phyloP scores from a whole-genome alignment of 352 stramenopile genomes.

The Pythium dissotocum region DNA sequence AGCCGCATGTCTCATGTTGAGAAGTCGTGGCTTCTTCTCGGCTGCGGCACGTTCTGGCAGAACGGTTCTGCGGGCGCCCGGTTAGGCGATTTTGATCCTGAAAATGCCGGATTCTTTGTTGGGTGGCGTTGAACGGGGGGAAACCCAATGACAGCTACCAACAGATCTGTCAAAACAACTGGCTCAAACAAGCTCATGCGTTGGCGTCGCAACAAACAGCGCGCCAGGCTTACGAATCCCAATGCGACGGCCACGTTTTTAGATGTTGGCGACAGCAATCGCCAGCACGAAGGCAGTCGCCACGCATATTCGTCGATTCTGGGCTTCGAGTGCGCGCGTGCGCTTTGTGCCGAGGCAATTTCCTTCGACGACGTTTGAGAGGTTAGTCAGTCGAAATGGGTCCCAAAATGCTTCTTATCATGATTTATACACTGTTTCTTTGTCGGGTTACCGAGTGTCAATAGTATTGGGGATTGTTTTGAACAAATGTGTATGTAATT shows the following conservation, averaged over 20 bases:
- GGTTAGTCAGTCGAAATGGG: neutral
- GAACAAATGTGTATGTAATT: neutral
- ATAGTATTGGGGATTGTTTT: neutral
- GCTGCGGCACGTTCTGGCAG: neutral
- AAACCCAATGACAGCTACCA: neutral
- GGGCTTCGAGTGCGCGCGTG: too few relatives aligned
- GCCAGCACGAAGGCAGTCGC: too few relatives aligned
- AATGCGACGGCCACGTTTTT: neutral
- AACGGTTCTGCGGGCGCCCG: neutral
- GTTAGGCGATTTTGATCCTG: neutral
- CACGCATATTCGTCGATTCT: too few relatives aligned
- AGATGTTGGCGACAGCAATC: neutral
- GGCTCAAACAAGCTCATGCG: slow-evolving; percentile 9
- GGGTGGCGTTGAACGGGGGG: slow-evolving; percentile 3
- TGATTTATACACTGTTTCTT: too few relatives aligned
- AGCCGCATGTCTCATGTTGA: neutral
- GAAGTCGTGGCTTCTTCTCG: neutral
- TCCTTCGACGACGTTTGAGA: neutral
- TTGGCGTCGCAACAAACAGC: neutral
- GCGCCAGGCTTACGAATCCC: neutral
- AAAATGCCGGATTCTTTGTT: neutral
- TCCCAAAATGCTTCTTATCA: neutral
- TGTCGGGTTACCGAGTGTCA: too few relatives aligned
- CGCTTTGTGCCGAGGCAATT: too few relatives aligned
- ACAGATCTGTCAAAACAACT: slow-evolving; percentile 11